These are phyloP conservation scores for Sarocladium brachiariae DNA, from an alignment of 2,329 filamentous ascomycete species.

Conservation along the genomic window DNA sequence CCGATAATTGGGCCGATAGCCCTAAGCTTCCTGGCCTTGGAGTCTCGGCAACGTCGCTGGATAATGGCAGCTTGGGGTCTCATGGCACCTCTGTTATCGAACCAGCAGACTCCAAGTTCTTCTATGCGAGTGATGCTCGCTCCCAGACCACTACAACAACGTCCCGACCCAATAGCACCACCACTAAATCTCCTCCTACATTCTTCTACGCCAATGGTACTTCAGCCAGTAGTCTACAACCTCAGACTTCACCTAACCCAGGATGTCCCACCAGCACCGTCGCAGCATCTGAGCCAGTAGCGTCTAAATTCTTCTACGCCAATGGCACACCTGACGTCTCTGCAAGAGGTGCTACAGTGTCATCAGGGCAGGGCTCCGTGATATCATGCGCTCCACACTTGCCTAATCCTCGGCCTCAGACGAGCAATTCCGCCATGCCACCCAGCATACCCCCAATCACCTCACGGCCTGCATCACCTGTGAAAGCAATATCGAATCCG, in stretches of 20 bases:
- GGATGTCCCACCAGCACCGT: not conserved
- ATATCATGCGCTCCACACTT: slow-evolving; percentile 39
- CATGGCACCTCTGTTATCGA: slow-evolving; percentile 22
- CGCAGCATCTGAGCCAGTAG: slow-evolving; percentile 29
- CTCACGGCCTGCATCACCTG: slow-evolving; percentile 44
- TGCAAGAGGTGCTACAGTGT: slow-evolving; percentile 17
- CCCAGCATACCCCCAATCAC: slow-evolving; percentile 15
- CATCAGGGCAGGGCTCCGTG: slow-evolving; percentile 36
- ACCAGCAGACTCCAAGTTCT: slow-evolving; percentile 59
- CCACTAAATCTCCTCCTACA: slow-evolving; percentile 22
- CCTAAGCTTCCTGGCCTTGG: slow-evolving; percentile 21
- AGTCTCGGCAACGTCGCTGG: slow-evolving; percentile 25
- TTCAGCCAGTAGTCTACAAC: slow-evolving; percentile 31
- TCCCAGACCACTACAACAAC: slow-evolving; percentile 22
- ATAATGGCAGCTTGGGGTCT: slow-evolving; percentile 19
- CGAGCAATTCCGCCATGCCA: slow-evolving; percentile 20
- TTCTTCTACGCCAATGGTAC: slow-evolving; percentile 53
- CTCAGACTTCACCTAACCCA: not conserved
- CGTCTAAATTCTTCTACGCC: slow-evolving; percentile 68
- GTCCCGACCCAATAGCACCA: not conserved
- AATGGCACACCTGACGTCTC: slow-evolving; percentile 52
- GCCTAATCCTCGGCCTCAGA: slow-evolving; percentile 31
- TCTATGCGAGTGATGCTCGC: slow-evolving; percentile 75
- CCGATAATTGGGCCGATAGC: slow-evolving; percentile 36
- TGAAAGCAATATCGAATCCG: slow-evolving; percentile 30